Percentiles rank a stretch among this genome's conserved stretches.
phyloP scores from a whole-genome alignment of 441 rosid genomes.

The Sinapis alba region DNA sequence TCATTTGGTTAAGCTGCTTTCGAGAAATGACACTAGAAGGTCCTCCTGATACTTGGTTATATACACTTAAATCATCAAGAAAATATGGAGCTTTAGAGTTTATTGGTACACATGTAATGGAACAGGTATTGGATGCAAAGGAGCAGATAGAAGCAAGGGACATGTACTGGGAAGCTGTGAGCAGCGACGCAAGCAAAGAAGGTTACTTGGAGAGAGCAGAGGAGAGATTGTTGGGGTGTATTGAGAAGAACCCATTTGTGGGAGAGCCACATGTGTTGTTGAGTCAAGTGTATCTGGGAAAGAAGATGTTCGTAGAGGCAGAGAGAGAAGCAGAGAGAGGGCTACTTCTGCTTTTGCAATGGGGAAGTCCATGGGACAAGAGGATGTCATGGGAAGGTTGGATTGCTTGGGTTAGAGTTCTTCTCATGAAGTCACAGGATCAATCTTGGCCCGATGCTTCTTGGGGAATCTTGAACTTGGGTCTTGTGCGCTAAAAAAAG shows the following conservation, averaged over 20 bases:
- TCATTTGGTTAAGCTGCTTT: neutral
- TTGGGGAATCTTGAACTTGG: conserved; percentile 81
- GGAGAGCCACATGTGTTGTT: conserved; percentile 84
- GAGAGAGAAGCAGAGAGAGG: conserved; percentile 68
- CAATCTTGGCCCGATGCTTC: conserved; percentile 77
- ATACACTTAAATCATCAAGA: neutral
- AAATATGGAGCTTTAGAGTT: neutral
- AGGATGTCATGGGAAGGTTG: conserved; percentile 96
- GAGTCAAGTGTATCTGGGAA: conserved; percentile 59
- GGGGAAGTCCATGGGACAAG: conserved; percentile 97
- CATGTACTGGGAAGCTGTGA: conserved; percentile 81
- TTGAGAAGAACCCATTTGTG: conserved; percentile 78
- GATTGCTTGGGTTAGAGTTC: conserved; percentile 86
- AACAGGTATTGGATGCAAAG: conserved; percentile 51
- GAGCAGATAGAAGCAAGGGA: conserved; percentile 71
- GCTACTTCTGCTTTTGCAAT: conserved; percentile 63
- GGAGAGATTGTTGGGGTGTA: conserved; percentile 49
- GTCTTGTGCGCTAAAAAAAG: conserved; percentile 67
- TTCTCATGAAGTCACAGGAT: conserved; percentile 75
- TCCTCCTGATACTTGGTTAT: neutral
- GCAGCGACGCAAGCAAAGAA: conserved; percentile 43
- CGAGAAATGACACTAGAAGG: neutral
- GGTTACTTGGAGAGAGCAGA: conserved; percentile 55
- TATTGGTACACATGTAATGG: conserved; percentile 22
- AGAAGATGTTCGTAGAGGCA: conserved; percentile 73